Base-by-base conservation (phyloP, 1,139 yeast genomes). In the Debaryomycetaceae sp. region DNA sequence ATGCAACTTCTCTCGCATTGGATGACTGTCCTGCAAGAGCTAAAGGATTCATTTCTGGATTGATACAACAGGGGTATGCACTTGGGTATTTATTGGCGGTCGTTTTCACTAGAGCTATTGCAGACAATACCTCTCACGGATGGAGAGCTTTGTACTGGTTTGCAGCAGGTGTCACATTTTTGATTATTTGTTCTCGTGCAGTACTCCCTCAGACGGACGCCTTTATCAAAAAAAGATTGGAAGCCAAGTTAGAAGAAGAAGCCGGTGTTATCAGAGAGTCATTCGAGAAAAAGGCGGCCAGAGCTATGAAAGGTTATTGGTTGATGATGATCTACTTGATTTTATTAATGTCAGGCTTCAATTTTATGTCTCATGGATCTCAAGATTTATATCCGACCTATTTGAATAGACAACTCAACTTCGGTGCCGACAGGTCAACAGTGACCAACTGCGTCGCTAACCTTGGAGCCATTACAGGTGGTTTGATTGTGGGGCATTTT, bases 131-230 rank as follows among this genome's bases (percentile, higher is more conserved):
- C 1, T 38, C 23, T 11, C 36, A 45, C 53, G 75, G 79, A 1
- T 87, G 96, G 96, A 76, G 95, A 58, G 77, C 89, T 1, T 70
- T 87, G 51, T 84, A 83, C 63, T 87, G 95, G 90, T 85, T 88
- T 56, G 80, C 87, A 42, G 82, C 93, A 24, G 87, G 91, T 24
- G 63, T 66, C 17, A 70, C 73, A 7, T 62, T 67, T 4, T 44
- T 69, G 24, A 60, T 69, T 40, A 58, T 69, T 24, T 45, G 57
- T 17, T 68, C 72, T 71, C 60, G 74, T 50, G 50, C 55, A 24
- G 57, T 55, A 40, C 55, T 58, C 40, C 72, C 73, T 1, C 75
- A 70, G 56, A 64, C 73, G 2, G 61, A 63, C 42, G 55, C 64
- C 43, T 59, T 52, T 39, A n/a, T 55, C 5, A 55, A 49, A 33